phyloP scores from a whole-genome alignment of 306 rosid genomes.

The Dicorynia guianensis region DNA sequence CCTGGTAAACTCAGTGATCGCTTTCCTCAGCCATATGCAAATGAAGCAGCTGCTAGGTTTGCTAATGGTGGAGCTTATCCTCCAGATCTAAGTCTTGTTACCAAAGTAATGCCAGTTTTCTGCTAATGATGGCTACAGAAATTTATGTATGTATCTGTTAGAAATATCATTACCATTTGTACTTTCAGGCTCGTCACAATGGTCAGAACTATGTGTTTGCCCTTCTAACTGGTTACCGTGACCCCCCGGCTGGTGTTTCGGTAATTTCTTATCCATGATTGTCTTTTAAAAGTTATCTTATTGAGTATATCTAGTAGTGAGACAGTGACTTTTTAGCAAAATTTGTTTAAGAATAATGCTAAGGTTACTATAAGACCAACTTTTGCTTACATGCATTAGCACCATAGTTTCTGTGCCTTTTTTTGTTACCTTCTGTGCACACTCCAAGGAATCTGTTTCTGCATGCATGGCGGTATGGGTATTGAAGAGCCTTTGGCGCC shows the following conservation, averaged over 20 bases:
- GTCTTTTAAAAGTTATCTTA: neutral
- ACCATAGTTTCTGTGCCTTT: neutral
- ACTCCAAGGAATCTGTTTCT: constrained; percentile 10
- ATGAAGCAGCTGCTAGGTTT: constrained; percentile 98
- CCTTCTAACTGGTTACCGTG: constrained; percentile 91
- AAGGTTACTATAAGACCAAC: neutral
- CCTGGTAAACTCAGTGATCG: constrained; percentile 99
- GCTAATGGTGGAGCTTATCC: constrained; percentile 99
- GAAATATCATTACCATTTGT: constrained; percentile 26
- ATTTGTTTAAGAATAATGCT: neutral
- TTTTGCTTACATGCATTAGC: neutral
- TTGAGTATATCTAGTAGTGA: too few relatives aligned
- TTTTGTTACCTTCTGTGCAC: neutral
- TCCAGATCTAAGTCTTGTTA: constrained; percentile 92
- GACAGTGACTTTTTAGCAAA: too few relatives aligned
- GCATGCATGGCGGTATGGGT: neutral
- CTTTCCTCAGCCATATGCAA: constrained; percentile 91
- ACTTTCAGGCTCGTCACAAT: constrained; percentile 94
- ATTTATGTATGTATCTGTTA: neutral
- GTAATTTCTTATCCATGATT: constrained; percentile 49
- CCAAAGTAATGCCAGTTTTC: constrained; percentile 72
- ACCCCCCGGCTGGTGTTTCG: constrained; percentile 95
- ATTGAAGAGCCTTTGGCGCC: constrained; percentile 12
- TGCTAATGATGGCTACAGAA: constrained; percentile 27
- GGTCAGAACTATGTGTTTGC: constrained; percentile 94